Base-by-base conservation (phyloP, 371 early-diverging fungal species). In the Basidiobolus heterosporus region DNA sequence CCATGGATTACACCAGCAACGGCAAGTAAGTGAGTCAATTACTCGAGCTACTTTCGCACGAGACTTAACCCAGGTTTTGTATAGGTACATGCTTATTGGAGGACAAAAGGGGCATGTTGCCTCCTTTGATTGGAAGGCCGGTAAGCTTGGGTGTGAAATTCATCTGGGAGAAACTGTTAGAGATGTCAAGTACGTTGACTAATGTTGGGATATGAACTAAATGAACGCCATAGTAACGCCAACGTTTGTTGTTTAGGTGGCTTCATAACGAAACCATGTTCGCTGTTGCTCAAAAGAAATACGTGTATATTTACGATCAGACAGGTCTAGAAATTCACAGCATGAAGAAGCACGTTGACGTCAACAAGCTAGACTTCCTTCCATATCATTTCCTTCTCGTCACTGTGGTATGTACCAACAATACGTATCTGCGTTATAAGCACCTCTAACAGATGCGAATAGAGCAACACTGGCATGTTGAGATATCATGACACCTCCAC, bases 401-500 rank as follows among this genome's bases (percentile, higher is more conserved):
- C 36, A 70, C 88, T 11, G 72, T 88, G 36, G 81, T 82, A 64
- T 45, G 70, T 66, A 20, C 0, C n/a, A 13, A 15, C 1, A n/a
- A n/a, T n/a, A n/a, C n/a, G n/a, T 22, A 37, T 38, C 44, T 47
- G 41, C 11, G 5, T 9, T 30, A 9, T 3, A 30, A 9, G 18
- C 15, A 21, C 16, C 41, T 36, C 38, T 58, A 21, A 23, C 23
- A 21, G 35, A 15, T 14, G 30, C 18, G 20, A 17, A 35, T 54
- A 76, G 77, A 87, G 91, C 16, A 80, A 83, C 50, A 63, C 75
- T 7, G 93, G 96, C 9, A 70, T 63, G 41, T 63, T 99, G 20
- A 80, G 79, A 61, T 99, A 98, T 65, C 93, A 93, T 61, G 99
- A 99, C 59, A 87, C 88, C 38, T 94, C 94, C 1, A 94, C 88